Conservation (phyloP, 2,329 filamentous ascomycete species). For the Aspergillus floridensis region DNA sequence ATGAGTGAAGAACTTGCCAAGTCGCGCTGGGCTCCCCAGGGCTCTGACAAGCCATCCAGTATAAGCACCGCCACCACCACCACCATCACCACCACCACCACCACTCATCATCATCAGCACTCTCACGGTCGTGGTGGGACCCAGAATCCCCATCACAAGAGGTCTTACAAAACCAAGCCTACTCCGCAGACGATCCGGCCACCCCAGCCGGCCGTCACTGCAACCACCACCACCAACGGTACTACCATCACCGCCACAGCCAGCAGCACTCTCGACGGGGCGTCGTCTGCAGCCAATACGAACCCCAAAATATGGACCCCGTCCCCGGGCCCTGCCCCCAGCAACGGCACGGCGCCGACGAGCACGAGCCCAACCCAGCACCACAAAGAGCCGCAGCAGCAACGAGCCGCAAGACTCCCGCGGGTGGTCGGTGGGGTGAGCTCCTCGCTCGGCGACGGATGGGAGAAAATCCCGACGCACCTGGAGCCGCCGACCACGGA, state of each 20-base stretch:
- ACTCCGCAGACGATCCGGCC: not conserved
- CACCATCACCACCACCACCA: too few species aligned
- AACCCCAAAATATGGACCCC: not conserved
- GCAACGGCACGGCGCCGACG: not conserved
- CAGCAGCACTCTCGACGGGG: too few species aligned
- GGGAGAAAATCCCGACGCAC: not conserved
- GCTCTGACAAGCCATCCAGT: not conserved
- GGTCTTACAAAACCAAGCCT: not conserved
- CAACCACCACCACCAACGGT: not conserved
- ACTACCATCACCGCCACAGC: not conserved
- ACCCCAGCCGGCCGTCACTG: too few species aligned
- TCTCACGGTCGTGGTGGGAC: not conserved
- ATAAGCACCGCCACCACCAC: too few species aligned
- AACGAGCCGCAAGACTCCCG: not conserved
- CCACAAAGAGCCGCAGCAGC: not conserved
- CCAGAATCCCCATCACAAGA: not conserved
- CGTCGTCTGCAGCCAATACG: not conserved
- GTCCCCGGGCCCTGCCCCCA: not conserved
- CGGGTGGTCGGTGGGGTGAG: not conserved
- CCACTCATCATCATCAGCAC: too few species aligned
- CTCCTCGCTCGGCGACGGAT: not conserved
- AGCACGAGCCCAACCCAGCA: not conserved
- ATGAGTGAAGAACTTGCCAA: not conserved
- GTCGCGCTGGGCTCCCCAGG: not conserved
- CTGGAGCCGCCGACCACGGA: not conserved